phyloP scores from a whole-genome alignment of 352 stramenopile genomes.

The Phytophthora pluvialis region DNA sequence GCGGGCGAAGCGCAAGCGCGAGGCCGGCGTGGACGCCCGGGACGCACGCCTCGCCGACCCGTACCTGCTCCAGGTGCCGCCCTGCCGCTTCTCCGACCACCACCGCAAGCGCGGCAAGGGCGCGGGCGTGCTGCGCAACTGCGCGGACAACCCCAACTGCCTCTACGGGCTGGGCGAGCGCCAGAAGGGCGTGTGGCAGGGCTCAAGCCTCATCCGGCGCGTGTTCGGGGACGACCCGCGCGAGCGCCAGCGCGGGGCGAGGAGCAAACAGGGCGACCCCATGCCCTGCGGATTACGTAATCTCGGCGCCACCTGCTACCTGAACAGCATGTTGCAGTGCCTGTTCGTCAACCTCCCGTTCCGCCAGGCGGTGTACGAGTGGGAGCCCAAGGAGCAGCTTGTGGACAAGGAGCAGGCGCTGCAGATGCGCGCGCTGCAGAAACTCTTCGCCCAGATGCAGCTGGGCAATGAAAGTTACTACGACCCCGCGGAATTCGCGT shows the following conservation, averaged over 20 bases:
- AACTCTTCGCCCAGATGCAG: slow-evolving; percentile 88
- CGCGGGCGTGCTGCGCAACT: slow-evolving; percentile 57
- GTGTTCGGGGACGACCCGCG: slow-evolving; percentile 77
- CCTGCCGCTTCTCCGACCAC: slow-evolving; percentile 68
- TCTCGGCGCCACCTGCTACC: slow-evolving; percentile 88
- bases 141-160: slow-evolving; percentile 86
- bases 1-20: slow-evolving; percentile 62
- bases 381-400: slow-evolving; percentile 65
- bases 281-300: slow-evolving; percentile 80
- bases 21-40: slow-evolving; percentile 17
- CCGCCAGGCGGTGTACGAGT: slow-evolving; percentile 79
- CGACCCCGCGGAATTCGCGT: slow-evolving; percentile 81
- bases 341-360: slow-evolving; percentile 81
- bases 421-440: slow-evolving; percentile 84
- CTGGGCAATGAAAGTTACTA: slow-evolving; percentile 71
- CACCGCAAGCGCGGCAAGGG: slow-evolving; percentile 58
- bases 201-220: slow-evolving; percentile 52
- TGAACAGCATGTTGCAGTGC: slow-evolving; percentile 90
- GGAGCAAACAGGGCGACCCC: neutral
- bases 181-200: slow-evolving; percentile 77
- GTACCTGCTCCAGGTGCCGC: slow-evolving; percentile 50
- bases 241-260: slow-evolving; percentile 39
- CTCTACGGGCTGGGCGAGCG: slow-evolving; percentile 85
- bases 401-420: slow-evolving; percentile 56
- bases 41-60: slow-evolving; percentile 61